Evolutionary conservation across 2,329 filamentous ascomycete species (phyloP), one percentile per base, ranked within the genome.

Genomic region (Metarhizium robertsii): DNA sequence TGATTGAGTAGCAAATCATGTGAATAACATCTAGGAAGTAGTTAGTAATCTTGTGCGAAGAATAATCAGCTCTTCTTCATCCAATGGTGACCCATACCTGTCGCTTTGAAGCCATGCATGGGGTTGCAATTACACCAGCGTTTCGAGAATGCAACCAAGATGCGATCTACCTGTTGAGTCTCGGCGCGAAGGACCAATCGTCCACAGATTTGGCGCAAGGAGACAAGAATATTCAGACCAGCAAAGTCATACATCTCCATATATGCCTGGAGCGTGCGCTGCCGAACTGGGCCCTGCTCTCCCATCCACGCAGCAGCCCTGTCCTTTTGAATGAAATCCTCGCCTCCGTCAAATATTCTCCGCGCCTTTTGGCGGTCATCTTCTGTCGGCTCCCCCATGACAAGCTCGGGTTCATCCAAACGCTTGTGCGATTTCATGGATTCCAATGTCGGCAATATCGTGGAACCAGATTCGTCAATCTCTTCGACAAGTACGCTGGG

Each of bases 61-160:
- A 13, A 46, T n/a, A 25, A 25, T 11, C 43, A 46, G 10, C 13
- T 40, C 11, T 40, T 30, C n/a, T 40, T 30, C n/a, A 7, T 46
- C 11, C 11, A 18, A 16, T 13, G 8, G 14, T 45, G 18, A 25
- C 42, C 70, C 84, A 73, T 77, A 92, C 89, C 90, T 62, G 79
- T 83, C 55, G 87, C 84, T 71, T 94, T 96, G 78, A 97, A 99
- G 14, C 92, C 92, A 70, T 99, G 91, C 47, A 85, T 87, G 0
- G 88, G 83, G 67, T 99, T 99, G 76, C 92, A 96, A 62, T 88
- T 83, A 68, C 90, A 96, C 94, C 94, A 99, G 58, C 92, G 79
- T 60, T 84, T 85, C 3, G 94, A 90, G 64, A 97, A 92, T 20
- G 88, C 87, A 64, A 95, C 89, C 60, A 99, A 74, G 57, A 99